These are phyloP conservation scores for Boletellus deceptivus DNA, from an alignment of 1,284 basidiomycete species.

Conservation along the genomic window DNA sequence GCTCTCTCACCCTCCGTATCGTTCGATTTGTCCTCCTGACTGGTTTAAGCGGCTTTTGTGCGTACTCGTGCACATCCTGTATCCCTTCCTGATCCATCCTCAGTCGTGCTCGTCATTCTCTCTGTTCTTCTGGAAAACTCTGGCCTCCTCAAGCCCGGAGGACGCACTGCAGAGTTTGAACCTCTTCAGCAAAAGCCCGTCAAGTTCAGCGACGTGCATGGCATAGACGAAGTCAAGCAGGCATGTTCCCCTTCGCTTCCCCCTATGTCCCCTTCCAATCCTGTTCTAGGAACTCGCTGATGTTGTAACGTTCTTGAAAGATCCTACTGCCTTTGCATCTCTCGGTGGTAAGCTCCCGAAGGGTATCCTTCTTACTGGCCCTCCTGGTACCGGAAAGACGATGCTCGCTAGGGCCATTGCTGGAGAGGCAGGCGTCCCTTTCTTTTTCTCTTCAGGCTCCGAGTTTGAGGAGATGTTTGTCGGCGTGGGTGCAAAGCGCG, in stretches of 20 bases:
- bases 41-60: slow-evolving; percentile 52
- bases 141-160: slow-evolving; percentile 86
- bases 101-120: slow-evolving; percentile 79
- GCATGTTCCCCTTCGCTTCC: slow-evolving; percentile 35
- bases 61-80: slow-evolving; percentile 22
- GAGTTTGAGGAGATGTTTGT: slow-evolving; percentile 99
- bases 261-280: neutral
- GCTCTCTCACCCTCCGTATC: slow-evolving; percentile 60
- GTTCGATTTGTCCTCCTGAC: slow-evolving; percentile 59
- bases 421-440: slow-evolving; percentile 94
- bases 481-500: slow-evolving; percentile 93
- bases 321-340: slow-evolving; percentile 83
- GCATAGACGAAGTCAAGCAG: slow-evolving; percentile 91
- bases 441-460: slow-evolving; percentile 86
- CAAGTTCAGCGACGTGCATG: slow-evolving; percentile 91
- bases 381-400: slow-evolving; percentile 95
- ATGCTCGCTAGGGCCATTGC: slow-evolving; percentile 94
- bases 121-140: slow-evolving; percentile 90
- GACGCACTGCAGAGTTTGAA: slow-evolving; percentile 73
- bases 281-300: slow-evolving; percentile 78
- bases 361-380: slow-evolving; percentile 86
- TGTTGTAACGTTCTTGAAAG: slow-evolving; percentile 89
- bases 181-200: slow-evolving; percentile 75
- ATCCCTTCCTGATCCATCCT: slow-evolving; percentile 4
- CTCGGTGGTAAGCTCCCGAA: slow-evolving; percentile 92